Conservation (phyloP, 768 basidiomycete genomes). For the Sistotremastrum suecicum region DNA sequence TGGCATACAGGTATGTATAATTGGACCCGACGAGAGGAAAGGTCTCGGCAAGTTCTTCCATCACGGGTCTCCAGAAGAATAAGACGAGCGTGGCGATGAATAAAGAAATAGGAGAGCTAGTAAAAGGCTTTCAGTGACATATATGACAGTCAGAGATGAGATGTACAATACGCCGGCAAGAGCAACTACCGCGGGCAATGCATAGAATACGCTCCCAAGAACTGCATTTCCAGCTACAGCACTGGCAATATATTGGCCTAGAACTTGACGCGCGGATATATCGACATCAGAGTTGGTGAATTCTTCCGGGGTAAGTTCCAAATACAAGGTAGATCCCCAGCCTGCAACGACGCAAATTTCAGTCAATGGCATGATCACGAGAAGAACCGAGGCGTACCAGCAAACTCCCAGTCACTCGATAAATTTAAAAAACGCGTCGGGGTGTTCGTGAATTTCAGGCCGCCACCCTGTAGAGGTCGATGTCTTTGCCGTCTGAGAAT, state of each 20-base stretch:
- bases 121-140: background rate
- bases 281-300: slow-evolving; percentile 18
- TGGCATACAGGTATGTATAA: slow-evolving; percentile 49
- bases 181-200: slow-evolving; percentile 49
- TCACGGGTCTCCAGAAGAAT: slow-evolving; percentile 61
- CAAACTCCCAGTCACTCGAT: slow-evolving; percentile 52
- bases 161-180: slow-evolving; percentile 51
- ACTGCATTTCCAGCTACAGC: slow-evolving; percentile 56
- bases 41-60: slow-evolving; percentile 59
- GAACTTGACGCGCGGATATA: slow-evolving; percentile 18
- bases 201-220: slow-evolving; percentile 55
- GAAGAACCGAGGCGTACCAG: slow-evolving; percentile 18
- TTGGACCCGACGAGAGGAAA: slow-evolving; percentile 58
- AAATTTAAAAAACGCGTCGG: slow-evolving; percentile 53
- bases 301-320: slow-evolving; percentile 34
- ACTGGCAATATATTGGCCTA: slow-evolving; percentile 53
- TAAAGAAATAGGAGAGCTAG: slow-evolving; percentile 55
- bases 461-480: slow-evolving; percentile 30
- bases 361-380: background rate
- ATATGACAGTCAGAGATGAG: background rate
- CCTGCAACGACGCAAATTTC: slow-evolving; percentile 11
- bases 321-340: slow-evolving; percentile 41
- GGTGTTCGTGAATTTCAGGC: slow-evolving; percentile 22
- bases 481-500: slow-evolving; percentile 46
- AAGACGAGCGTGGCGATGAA: slow-evolving; percentile 46